Percentiles rank a stretch among this genome's conserved stretches.
Evolutionary conservation across 179 eudicot genomes (phyloP).

Genomic region (Camellia oleifera): DNA sequence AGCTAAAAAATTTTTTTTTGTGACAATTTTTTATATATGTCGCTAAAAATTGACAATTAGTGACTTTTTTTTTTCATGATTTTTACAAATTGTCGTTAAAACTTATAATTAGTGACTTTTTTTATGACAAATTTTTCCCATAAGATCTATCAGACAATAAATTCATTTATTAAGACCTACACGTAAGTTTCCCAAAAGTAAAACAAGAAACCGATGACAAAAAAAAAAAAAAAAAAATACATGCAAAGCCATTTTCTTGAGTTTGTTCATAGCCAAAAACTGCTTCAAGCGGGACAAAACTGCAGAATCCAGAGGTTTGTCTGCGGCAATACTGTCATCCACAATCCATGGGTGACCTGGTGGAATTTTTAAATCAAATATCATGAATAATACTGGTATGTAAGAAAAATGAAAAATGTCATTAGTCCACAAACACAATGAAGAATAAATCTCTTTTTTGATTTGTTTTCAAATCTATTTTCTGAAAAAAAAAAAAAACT

Average conservation of each 20-base stretch:
- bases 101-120: too few relatives aligned
- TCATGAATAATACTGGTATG: neutral
- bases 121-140: too few relatives aligned
- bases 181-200: neutral
- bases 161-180: too few relatives aligned
- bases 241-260: conserved; percentile 92
- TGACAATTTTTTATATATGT: too few relatives aligned
- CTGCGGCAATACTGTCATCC: conserved; percentile 90
- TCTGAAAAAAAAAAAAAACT: too few relatives aligned
- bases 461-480: too few relatives aligned
- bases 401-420: neutral
- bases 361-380: conserved; percentile 9
- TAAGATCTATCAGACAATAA: too few relatives aligned
- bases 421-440: neutral
- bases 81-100: too few relatives aligned
- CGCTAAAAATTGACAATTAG: too few relatives aligned
- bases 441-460: neutral
- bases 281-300: conserved; percentile 87
- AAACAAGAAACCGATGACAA: neutral
- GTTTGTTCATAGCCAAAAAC: conserved; percentile 94
- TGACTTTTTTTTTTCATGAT: too few relatives aligned
- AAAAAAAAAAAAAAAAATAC: conserved; percentile 37
- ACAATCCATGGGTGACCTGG: conserved; percentile 98
- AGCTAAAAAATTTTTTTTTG: too few relatives aligned
- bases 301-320: conserved; percentile 90